Percentiles rank a stretch among this genome's conserved stretches.
phyloP scores from a whole-genome alignment of 768 basidiomycete genomes.

The Termitomyces sp. region DNA sequence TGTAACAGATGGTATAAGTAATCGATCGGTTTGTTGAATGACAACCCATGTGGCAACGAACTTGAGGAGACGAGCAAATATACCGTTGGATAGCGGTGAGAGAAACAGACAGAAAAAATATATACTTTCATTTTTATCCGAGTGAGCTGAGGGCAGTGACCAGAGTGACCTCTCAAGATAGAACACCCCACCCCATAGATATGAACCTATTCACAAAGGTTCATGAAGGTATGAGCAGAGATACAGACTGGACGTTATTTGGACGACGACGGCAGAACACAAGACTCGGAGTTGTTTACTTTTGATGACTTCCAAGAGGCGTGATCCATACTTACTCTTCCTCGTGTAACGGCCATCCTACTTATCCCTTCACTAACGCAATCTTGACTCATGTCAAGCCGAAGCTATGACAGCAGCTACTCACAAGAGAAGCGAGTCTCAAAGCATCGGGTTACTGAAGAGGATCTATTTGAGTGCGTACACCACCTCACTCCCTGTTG shows the following conservation, averaged over 20 bases:
- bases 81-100: neutral
- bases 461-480: slow-evolving; percentile 79
- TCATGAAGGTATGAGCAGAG: neutral
- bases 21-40: too few species aligned
- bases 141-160: too few species aligned
- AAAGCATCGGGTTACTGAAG: slow-evolving; percentile 66
- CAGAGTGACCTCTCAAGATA: neutral
- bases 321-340: neutral
- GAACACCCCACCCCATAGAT: neutral
- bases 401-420: slow-evolving; percentile 71
- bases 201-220: too few species aligned
- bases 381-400: slow-evolving; percentile 54
- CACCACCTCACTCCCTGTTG: slow-evolving; percentile 5
- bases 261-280: neutral
- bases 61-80: too few species aligned
- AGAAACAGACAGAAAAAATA: neutral
- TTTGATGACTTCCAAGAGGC: slow-evolving; percentile 7
- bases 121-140: neutral
- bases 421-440: slow-evolving; percentile 71
- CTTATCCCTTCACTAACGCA: slow-evolving; percentile 1
- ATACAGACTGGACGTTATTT: neutral
- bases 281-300: slow-evolving; percentile 1
- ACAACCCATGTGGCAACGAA: too few species aligned
- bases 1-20: too few species aligned
- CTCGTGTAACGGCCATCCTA: slow-evolving; percentile 1